Percentiles rank a stretch among this genome's conserved stretches.
phyloP scores from a whole-genome alignment of 2,329 filamentous ascomycete species.

The Pseudonectria foliicola region DNA sequence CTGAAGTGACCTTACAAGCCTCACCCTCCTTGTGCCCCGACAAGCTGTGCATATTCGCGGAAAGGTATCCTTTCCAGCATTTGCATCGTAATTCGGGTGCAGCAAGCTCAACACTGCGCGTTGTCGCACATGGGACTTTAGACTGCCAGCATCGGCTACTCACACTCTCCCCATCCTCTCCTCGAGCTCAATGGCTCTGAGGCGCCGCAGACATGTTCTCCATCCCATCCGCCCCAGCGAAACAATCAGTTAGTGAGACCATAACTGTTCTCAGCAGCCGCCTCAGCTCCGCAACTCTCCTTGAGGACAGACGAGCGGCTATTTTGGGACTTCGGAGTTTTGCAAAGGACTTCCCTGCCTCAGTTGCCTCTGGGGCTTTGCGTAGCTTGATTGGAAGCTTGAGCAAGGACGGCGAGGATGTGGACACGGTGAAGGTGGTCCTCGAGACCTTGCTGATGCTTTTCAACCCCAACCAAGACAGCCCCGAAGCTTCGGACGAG shows the following conservation, averaged over 20 bases:
- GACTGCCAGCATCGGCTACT: constrained; percentile 9
- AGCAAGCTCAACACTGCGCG: neutral
- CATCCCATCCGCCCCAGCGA: constrained; percentile 69
- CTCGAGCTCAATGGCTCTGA: constrained; percentile 24
- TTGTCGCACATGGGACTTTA: neutral
- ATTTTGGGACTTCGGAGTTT: constrained; percentile 92
- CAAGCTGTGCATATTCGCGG: constrained; percentile 18
- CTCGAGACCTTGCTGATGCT: constrained; percentile 93
- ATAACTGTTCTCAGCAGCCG: constrained; percentile 85
- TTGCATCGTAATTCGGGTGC: neutral
- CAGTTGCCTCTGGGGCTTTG: constrained; percentile 88
- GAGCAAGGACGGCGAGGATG: constrained; percentile 83
- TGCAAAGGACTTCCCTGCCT: constrained; percentile 92
- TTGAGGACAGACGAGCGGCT: constrained; percentile 89
- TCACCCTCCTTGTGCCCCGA: constrained; percentile 9
- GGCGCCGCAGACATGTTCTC: constrained; percentile 47
- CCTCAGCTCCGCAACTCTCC: constrained; percentile 78
- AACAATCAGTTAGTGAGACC: constrained; percentile 92
- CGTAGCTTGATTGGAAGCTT: constrained; percentile 80
- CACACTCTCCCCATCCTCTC: constrained; percentile 7
- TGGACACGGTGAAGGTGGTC: constrained; percentile 92
- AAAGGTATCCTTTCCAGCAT: constrained; percentile 9
- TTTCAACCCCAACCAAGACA: constrained; percentile 64
- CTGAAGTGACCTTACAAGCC: constrained; percentile 4
- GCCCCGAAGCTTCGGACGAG: constrained; percentile 90